Base-by-base conservation (phyloP, 139 green algal genomes). In the Coelastrella sp. region DNA sequence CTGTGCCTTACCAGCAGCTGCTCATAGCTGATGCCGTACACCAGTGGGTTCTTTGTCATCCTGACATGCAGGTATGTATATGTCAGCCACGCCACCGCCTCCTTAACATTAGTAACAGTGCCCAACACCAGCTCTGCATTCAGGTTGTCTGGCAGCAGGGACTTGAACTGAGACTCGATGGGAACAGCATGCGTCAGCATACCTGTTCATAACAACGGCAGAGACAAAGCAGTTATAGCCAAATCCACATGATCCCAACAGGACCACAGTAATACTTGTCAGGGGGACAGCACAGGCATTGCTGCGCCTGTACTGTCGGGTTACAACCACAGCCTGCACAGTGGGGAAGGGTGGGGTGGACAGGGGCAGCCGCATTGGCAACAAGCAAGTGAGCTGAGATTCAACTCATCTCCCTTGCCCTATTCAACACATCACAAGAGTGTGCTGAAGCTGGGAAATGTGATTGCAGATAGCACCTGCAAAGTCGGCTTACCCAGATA, bases 91-190 rank as follows among this genome's bases (percentile, higher is more conserved):
- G 85, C 84, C 5, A 79, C 84, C 4, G 90, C 96, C 91, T 99
- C 97, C 32, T 85, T 85, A 53, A 99, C 89, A 75, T 98, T 99
- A 34, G 95, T 97, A 9, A 99, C 96, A 1, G 92, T 98, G 51
- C 97, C 97, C 81, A 99, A 89, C 57, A 99, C 96, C 30, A 99
- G 92, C 89, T 99, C 97, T 0, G 96, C 96, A 79, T 99, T 99
- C 34, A 99, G 89, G 85, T 98, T 96, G 88, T 99, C 97, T 50
- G 94, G 92, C 35, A 99, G 85, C 34, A 82, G 66, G 4, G 81
- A 67, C 7, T 93, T 88, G 86, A 99, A 99, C 89, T 98, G 89
- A 25, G 86, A 94, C 90, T 98, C 96, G 25, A 98, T 98, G 45
- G 96, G 92, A 32, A 91, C 80, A 83, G 92, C 85, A 87, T 98